These are phyloP conservation scores for Hordeum vulgare DNA, from an alignment of 176 grass and related monocot genomes.

Conservation along the genomic window MorexV3_pseudomolecules_assembly NC_058521.1:47349908-47350407, in stretches of 20 bases:
- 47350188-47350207: not conserved
- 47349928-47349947: not conserved
- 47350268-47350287: too few species aligned
- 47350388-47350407: too few species aligned
- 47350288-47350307: not conserved
- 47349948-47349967: not conserved
- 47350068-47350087: not conserved
- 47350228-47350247: too few species aligned
- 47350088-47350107: not conserved
- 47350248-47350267: too few species aligned
- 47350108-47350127: not conserved
- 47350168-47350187: not conserved
- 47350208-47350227: not conserved
- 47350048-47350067: not conserved
- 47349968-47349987: not conserved
- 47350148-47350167: not conserved
- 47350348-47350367: too few species aligned
- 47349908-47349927: not conserved
- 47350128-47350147: not conserved
- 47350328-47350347: too few species aligned
- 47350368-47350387: too few species aligned
- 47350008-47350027: not conserved
- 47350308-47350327: too few species aligned
- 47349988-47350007: not conserved
- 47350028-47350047: not conserved